phyloP scores from a whole-genome alignment of 2,329 filamentous ascomycete genomes.

The Talaromyces sp. region DNA sequence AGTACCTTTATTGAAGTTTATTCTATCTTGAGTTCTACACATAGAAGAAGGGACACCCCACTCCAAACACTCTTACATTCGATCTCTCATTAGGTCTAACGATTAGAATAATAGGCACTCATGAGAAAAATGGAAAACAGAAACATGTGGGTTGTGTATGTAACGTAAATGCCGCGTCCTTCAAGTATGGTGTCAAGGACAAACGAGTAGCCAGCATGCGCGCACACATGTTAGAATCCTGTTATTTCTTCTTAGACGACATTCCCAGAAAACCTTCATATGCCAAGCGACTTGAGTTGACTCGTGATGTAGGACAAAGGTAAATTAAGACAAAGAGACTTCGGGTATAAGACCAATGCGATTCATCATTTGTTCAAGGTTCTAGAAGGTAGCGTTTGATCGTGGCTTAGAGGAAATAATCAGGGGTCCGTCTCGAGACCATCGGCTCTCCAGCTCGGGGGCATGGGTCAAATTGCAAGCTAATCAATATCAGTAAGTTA shows the following conservation, averaged over 20 bases:
- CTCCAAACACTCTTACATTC: not conserved
- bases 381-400: slow-evolving; percentile 18
- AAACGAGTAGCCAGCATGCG: slow-evolving; percentile 4
- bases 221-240: slow-evolving; percentile 5
- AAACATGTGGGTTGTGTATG: not conserved
- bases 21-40: too few species aligned
- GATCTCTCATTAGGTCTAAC: slow-evolving; percentile 5
- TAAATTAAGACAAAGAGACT: slow-evolving; percentile 6
- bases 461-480: slow-evolving; percentile 98
- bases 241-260: slow-evolving; percentile 8
- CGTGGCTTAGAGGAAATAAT: slow-evolving; percentile 83
- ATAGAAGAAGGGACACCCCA: not conserved
- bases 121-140: slow-evolving; percentile 4
- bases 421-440: slow-evolving; percentile 94
- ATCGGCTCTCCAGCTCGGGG: slow-evolving; percentile 95
- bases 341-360: slow-evolving; percentile 12
- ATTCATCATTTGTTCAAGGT: slow-evolving; percentile 12
- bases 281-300: slow-evolving; percentile 6
- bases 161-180: not conserved
- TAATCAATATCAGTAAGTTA: slow-evolving; percentile 36
- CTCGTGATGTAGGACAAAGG: slow-evolving; percentile 3
- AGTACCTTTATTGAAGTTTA: not conserved
- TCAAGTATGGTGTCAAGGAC: slow-evolving; percentile 8
- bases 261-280: slow-evolving; percentile 5
- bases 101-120: slow-evolving; percentile 5